Conservation (phyloP, 2,329 filamentous ascomycete species). For the Trichoderma lentiforme region DNA sequence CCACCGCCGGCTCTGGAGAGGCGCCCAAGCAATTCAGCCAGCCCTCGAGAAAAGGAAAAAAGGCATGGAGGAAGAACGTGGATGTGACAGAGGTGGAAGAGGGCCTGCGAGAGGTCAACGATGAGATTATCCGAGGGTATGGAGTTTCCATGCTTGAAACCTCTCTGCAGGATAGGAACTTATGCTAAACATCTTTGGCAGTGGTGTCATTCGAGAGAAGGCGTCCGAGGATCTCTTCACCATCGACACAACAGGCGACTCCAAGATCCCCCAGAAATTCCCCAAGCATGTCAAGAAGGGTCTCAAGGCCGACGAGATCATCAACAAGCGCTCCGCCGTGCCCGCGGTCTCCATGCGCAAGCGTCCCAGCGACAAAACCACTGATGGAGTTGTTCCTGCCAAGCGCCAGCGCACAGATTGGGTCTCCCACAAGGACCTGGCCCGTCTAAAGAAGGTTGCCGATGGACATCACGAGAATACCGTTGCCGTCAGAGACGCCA, state of each 20-base stretch:
- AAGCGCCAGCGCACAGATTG: conserved; percentile 78
- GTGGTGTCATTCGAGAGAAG: conserved; percentile 83
- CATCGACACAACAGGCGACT: conserved; percentile 72
- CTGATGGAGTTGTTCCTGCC: conserved; percentile 66
- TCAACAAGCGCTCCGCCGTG: conserved; percentile 77
- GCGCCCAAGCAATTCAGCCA: conserved; percentile 82
- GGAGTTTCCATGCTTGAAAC: conserved; percentile 19
- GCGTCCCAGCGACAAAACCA: conserved; percentile 65
- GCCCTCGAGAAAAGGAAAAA: conserved; percentile 93
- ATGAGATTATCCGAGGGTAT: conserved; percentile 88
- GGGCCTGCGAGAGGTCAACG: conserved; percentile 78
- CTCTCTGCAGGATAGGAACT: not conserved
- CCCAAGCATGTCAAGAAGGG: conserved; percentile 68
- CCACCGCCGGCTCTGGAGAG: conserved; percentile 44
- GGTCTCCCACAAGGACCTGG: conserved; percentile 80
- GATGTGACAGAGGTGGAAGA: conserved; percentile 82
- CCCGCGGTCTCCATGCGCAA: conserved; percentile 78
- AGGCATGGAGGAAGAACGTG: conserved; percentile 98
- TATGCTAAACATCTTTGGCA: conserved; percentile 37
- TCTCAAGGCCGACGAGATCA: conserved; percentile 88
- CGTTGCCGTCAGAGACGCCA: conserved; percentile 56
- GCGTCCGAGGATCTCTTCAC: conserved; percentile 79
- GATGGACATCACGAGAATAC: conserved; percentile 62
- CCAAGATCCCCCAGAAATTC: conserved; percentile 60
- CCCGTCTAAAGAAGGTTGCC: conserved; percentile 73